Evolutionary conservation across 2,329 filamentous ascomycete genomes (phyloP), one percentile per base, ranked within the genome.

Genomic region (Sarocladium oryzae): DNA sequence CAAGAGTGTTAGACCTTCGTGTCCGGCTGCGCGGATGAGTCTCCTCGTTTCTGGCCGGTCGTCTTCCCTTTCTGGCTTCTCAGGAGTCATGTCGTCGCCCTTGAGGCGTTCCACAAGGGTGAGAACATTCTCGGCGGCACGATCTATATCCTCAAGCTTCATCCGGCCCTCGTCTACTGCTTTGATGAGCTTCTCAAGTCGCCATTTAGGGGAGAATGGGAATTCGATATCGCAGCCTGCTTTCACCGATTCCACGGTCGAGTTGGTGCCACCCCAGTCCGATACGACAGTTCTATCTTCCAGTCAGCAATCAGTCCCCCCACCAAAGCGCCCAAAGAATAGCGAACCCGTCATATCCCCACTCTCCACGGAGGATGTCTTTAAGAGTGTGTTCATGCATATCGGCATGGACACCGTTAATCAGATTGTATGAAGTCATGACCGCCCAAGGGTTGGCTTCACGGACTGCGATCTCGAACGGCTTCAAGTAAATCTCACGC

Each of bases 1-100:
- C 52, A 86, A 66, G 4, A 86, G 67, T 0, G 81, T 83, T 30
- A 86, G 62, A 1, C 83, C 82, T 61, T 86, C 79, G 2, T 75
- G 74, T 0, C 81, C 84, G 13, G 80, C 78, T 56, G 77, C 69
- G 36, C 80, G 76, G 56, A 86, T 86, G 41, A 86, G 67, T 16
- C 69, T 64, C 36, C 79, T 74, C 1, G 80, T 85, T 56, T 81
- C 79, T 37, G 77, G 67, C 61, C 75, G 64, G 66, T 85, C 58
- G 58, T 81, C 75, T 58, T 78, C 77, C 53, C 72, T 67, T 60
- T 86, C 81, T 0, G 75, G 70, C n/a, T 72, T 65, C 58, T 85
- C 82, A 1, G 70, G 66, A 0, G 77, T 71, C 65, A 80, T 72
- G 38, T 85, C 76, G 50, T 71, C 71, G n/a, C 80, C 79, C 56